A percentile compares a stretch with the other conserved stretches of the same genome.
Conservation (phyloP, 306 rosid genomes). For the Vachellia collinsii region DNA sequence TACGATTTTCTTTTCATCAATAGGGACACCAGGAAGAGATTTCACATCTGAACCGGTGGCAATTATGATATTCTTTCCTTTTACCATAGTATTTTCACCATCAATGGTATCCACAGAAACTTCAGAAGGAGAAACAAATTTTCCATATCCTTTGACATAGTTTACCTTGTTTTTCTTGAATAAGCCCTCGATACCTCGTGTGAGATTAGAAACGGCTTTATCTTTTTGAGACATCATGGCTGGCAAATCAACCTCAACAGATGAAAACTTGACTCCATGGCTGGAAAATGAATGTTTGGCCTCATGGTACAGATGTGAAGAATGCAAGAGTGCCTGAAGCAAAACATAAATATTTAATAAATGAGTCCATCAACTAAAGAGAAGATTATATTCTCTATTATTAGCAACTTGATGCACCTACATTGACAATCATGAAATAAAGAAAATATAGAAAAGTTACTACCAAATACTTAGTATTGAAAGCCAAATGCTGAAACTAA, state of each 20-base stretch:
- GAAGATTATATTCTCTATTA: constrained; percentile 1
- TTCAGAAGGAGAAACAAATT: constrained; percentile 79
- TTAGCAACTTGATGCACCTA: neutral
- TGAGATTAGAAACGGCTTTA: constrained; percentile 85
- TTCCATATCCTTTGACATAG: constrained; percentile 96
- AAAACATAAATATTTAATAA: constrained; percentile 19
- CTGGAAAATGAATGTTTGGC: constrained; percentile 80
- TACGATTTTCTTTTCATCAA: constrained; percentile 93
- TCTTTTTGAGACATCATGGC: constrained; percentile 97
- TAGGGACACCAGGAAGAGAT: constrained; percentile 83
- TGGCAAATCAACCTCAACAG: constrained; percentile 84
- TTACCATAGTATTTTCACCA: constrained; percentile 75
- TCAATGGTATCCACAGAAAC: constrained; percentile 82
- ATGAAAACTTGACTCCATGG: constrained; percentile 87
- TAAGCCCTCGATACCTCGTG: constrained; percentile 89
- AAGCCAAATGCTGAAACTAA: neutral
- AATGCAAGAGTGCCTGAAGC: constrained; percentile 91
- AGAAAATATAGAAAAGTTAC: neutral
- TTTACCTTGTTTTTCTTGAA: constrained; percentile 97
- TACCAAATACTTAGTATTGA: neutral
- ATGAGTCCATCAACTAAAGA: constrained; percentile 23
- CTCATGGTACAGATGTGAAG: constrained; percentile 97
- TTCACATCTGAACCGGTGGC: constrained; percentile 99
- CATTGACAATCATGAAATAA: neutral
- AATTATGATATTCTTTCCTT: constrained; percentile 83